These are phyloP conservation scores for Cercospora sp. DNA, from an alignment of 2,329 filamentous ascomycete genomes.

Conservation along the genomic window DNA sequence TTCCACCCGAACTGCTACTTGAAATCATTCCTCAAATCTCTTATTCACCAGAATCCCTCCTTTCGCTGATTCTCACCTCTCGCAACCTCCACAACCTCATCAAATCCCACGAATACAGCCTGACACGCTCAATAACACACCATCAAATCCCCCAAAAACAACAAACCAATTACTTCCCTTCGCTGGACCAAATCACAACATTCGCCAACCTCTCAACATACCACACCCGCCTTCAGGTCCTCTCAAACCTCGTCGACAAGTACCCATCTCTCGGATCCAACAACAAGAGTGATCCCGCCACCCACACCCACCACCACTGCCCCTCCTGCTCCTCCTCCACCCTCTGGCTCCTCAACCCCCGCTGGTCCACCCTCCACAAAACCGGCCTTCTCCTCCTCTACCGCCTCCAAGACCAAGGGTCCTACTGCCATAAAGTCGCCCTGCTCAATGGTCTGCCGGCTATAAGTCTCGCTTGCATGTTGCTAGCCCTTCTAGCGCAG, in stretches of 20 bases:
- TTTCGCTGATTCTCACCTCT: constrained; percentile 32
- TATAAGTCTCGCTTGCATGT: constrained; percentile 37
- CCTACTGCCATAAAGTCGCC: constrained; percentile 28
- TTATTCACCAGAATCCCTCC: constrained; percentile 30
- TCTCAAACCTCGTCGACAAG: background rate
- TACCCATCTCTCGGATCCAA: background rate
- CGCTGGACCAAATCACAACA: background rate
- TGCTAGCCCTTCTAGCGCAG: constrained; percentile 36
- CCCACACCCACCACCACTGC: background rate
- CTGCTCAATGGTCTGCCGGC: constrained; percentile 33
- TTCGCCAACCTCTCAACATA: constrained; percentile 1
- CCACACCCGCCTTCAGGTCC: background rate
- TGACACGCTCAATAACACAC: constrained; percentile 31
- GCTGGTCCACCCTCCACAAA: constrained; percentile 37
- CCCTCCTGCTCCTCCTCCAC: background rate
- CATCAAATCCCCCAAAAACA: constrained; percentile 14
- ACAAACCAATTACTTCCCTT: constrained; percentile 31
- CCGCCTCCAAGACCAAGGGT: constrained; percentile 33
- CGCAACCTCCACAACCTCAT: constrained; percentile 33
- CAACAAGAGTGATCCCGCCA: background rate
- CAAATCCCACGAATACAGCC: constrained; percentile 33
- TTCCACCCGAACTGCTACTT: constrained; percentile 36
- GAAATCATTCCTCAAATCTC: constrained; percentile 37
- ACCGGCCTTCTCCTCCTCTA: constrained; percentile 38
- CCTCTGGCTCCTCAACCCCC: constrained; percentile 28